Evolutionary conservation across 805 yeast genomes (phyloP).

Genomic region (Hagleromyces aurorensis): DNA sequence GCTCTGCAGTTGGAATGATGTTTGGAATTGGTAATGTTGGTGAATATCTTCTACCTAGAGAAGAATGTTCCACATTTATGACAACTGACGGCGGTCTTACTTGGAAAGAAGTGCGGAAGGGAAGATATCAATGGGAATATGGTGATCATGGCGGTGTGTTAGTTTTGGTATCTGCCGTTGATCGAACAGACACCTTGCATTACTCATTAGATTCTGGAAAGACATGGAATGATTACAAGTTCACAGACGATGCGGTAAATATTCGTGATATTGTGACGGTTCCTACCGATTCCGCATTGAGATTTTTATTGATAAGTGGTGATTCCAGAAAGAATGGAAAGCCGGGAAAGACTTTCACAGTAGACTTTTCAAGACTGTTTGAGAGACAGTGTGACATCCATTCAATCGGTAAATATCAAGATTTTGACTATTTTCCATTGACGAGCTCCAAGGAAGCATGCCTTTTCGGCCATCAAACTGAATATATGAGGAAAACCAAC

Average conservation of each 20-base stretch:
- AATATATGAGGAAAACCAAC: conserved; percentile 49
- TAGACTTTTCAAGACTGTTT: conserved; percentile 51
- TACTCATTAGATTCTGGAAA: conserved; percentile 78
- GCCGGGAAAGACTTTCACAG: conserved; percentile 39
- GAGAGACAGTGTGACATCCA: conserved; percentile 49
- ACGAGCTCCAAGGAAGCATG: conserved; percentile 47
- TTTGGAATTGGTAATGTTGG: conserved; percentile 96
- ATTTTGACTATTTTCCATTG: conserved; percentile 60
- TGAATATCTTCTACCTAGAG: conserved; percentile 37
- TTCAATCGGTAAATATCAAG: conserved; percentile 39
- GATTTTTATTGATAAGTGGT: conserved; percentile 57
- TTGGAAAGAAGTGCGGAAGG: conserved; percentile 74
- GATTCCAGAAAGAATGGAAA: conserved; percentile 39
- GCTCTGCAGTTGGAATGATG: conserved; percentile 82
- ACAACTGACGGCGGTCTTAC: conserved; percentile 87
- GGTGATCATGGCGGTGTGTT: conserved; percentile 92
- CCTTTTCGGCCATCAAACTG: conserved; percentile 62
- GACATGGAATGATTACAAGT: conserved; percentile 62
- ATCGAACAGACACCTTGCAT: conserved; percentile 46
- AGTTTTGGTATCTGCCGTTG: conserved; percentile 56
- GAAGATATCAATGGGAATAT: conserved; percentile 84
- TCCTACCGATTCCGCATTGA: conserved; percentile 83
- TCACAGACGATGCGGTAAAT: conserved; percentile 46
- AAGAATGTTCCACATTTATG: conserved; percentile 61
- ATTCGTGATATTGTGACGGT: conserved; percentile 78